A percentile compares a stretch with the other conserved stretches of the same genome.
phyloP scores from a whole-genome alignment of 176 grass and related monocot species.

The Ananas comosus region DNA sequence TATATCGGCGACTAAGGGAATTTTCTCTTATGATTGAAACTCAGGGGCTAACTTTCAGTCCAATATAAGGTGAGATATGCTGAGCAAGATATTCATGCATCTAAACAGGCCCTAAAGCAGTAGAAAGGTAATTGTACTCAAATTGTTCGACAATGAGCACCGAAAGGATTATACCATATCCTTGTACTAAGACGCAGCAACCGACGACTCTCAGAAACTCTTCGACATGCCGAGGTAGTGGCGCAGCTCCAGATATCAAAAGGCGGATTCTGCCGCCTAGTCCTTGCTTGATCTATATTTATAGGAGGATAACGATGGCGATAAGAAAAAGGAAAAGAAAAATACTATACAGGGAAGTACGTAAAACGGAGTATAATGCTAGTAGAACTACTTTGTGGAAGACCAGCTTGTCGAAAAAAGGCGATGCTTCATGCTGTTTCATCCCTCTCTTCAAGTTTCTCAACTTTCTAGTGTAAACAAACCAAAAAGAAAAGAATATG shows the following conservation, averaged over 20 bases:
- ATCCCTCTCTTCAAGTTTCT: conserved; percentile 58
- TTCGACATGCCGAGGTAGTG: conserved; percentile 72
- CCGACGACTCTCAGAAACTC: conserved; percentile 81
- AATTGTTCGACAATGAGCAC: not conserved
- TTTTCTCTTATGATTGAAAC: too few relatives aligned
- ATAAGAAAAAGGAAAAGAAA: not conserved
- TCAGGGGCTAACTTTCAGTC: too few relatives aligned
- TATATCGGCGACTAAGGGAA: too few relatives aligned
- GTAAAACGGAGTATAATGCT: not conserved
- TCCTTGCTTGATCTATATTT: conserved; percentile 62
- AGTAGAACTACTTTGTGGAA: conserved; percentile 60
- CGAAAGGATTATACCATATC: conserved; percentile 61
- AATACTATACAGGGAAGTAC: not conserved
- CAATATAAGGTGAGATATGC: too few relatives aligned
- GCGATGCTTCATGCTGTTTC: conserved; percentile 88
- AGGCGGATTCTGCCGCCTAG: conserved; percentile 66
- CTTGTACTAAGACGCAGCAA: conserved; percentile 70
- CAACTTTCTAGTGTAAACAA: conserved; percentile 52
- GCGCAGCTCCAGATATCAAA: conserved; percentile 80
- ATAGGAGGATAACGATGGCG: not conserved
- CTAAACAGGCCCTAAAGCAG: too few relatives aligned
- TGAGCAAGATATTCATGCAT: too few relatives aligned
- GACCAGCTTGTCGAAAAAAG: conserved; percentile 82
- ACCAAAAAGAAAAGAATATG: not conserved
- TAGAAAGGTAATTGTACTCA: not conserved